Percentiles rank a stretch among this genome's conserved stretches.
Conservation (phyloP, 1,284 basidiomycete genomes). For the Schizopora paradoxa region DNA sequence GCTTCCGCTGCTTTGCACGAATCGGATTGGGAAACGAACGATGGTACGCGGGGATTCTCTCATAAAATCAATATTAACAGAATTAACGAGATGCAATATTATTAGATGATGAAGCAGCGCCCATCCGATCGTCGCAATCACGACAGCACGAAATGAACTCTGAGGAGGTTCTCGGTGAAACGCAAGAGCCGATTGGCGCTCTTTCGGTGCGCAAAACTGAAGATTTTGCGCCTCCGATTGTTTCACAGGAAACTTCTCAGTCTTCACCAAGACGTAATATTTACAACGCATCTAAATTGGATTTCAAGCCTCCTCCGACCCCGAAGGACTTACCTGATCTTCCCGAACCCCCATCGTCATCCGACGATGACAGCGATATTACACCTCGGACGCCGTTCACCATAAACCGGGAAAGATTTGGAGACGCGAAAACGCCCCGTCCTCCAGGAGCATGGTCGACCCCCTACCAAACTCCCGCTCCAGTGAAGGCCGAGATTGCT, state of each 20-base stretch:
- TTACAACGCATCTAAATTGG: slow-evolving; percentile 37
- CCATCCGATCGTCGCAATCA: too few species aligned
- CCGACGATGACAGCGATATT: slow-evolving; percentile 32
- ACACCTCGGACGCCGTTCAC: slow-evolving; percentile 25
- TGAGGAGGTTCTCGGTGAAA: too few species aligned
- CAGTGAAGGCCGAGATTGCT: background rate
- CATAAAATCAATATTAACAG: background rate
- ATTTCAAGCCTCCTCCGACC: slow-evolving; percentile 58
- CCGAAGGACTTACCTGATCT: slow-evolving; percentile 43
- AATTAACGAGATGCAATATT: too few species aligned
- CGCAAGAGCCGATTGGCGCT: too few species aligned
- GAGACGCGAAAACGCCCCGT: slow-evolving; percentile 52
- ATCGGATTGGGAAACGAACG: slow-evolving; percentile 14
- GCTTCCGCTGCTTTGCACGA: slow-evolving; percentile 13
- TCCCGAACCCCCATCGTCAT: slow-evolving; percentile 51
- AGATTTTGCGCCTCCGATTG: too few species aligned
- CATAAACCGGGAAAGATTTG: slow-evolving; percentile 26
- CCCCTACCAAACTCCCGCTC: slow-evolving; percentile 30
- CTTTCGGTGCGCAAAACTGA: too few species aligned
- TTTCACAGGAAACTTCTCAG: too few species aligned
- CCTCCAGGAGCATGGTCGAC: slow-evolving; percentile 66
- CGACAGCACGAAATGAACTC: too few species aligned
- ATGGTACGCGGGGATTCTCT: slow-evolving; percentile 6
- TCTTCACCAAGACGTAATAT: too few species aligned
- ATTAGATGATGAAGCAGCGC: too few species aligned